Conservation (phyloP, 345 rosid genomes). For the Eutrema heterophyllum region DNA sequence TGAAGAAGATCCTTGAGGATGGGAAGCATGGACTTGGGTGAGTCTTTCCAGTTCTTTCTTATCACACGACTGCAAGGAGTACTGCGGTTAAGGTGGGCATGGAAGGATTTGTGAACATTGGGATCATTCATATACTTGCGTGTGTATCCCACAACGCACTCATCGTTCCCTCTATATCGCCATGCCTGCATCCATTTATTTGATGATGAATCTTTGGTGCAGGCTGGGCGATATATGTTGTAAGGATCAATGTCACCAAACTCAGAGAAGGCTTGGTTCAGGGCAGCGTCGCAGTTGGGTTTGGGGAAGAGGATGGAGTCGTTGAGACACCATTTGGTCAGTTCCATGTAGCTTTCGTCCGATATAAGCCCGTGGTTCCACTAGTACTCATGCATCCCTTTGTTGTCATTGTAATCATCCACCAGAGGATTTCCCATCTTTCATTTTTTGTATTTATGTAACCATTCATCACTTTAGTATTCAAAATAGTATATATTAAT, state of each 20-base stretch:
- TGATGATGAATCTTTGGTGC: conserved; percentile 27
- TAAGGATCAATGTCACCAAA: conserved; percentile 41
- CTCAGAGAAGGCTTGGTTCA: conserved; percentile 40
- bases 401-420: conserved; percentile 26
- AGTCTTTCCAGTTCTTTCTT: conserved; percentile 60
- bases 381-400: conserved; percentile 30
- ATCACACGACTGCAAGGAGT: conserved; percentile 37
- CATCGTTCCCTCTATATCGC: conserved; percentile 70
- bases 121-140: conserved; percentile 48
- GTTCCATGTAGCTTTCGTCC: conserved; percentile 21
- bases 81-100: conserved; percentile 39
- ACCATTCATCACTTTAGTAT: neutral
- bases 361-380: conserved; percentile 32
- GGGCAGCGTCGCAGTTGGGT: conserved; percentile 39
- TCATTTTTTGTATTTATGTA: neutral
- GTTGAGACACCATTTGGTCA: conserved; percentile 31
- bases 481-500: neutral
- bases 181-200: conserved; percentile 40
- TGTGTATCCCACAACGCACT: conserved; percentile 47
- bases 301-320: conserved; percentile 49
- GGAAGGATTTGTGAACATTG: conserved; percentile 66
- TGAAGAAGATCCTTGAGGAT: conserved; percentile 56
- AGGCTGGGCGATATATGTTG: conserved; percentile 51
- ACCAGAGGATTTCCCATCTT: conserved; percentile 27
- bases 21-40: conserved; percentile 79